Conservation (phyloP, 2,329 filamentous ascomycete genomes). For the Leptographium wingfieldii region DNA sequence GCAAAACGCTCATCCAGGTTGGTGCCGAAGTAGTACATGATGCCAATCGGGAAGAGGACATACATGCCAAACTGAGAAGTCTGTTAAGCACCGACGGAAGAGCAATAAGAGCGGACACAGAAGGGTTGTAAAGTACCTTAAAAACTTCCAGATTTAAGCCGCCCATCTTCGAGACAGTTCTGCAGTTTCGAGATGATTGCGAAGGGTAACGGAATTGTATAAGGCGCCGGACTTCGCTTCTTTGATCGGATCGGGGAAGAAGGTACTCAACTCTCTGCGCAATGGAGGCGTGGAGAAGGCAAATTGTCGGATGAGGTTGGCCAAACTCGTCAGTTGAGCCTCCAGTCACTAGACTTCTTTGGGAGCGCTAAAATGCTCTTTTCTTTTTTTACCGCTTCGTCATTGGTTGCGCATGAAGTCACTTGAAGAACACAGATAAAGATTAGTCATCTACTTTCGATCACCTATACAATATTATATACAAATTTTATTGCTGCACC, state of each 20-base stretch:
- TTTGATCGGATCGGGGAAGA: background rate
- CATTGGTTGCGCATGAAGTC: background rate
- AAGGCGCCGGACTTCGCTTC: background rate
- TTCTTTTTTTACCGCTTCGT: background rate
- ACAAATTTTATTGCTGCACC: background rate
- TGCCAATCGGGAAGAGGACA: conserved; percentile 94
- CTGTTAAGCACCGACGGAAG: background rate
- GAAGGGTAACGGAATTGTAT: too few relatives aligned
- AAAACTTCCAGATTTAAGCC: conserved; percentile 89
- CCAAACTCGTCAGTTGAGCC: background rate
- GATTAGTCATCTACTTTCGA: background rate
- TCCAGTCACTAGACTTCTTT: background rate
- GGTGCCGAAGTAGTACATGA: conserved; percentile 99
- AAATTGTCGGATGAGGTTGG: background rate
- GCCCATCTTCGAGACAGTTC: conserved; percentile 38
- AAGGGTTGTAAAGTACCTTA: conserved; percentile 48
- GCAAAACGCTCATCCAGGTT: conserved; percentile 89
- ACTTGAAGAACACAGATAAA: background rate
- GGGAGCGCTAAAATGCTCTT: background rate
- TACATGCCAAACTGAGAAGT: conserved; percentile 73
- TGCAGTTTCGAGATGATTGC: background rate
- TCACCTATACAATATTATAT: too few relatives aligned
- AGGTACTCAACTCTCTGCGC: background rate
- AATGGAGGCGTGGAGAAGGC: background rate
- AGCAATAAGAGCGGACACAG: background rate